Evolutionary conservation across 345 rosid genomes (phyloP).

Genomic region (Sonneratia alba): DNA sequence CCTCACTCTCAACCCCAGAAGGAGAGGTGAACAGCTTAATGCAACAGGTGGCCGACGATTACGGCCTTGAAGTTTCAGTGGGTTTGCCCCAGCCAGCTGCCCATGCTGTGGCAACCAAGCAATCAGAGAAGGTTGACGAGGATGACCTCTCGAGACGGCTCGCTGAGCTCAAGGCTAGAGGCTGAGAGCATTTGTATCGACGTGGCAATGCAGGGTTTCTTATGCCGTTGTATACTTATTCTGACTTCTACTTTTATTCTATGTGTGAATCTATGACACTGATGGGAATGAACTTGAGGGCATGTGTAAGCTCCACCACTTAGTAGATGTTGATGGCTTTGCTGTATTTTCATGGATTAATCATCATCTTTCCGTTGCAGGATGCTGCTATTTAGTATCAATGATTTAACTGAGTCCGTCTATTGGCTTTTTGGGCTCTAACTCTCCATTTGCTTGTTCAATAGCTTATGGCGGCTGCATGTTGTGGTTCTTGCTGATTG

Average conservation of each 20-base stretch:
- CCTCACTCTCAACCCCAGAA: constrained; percentile 93
- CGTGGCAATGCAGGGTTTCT: neutral
- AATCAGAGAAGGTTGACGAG: constrained; percentile 79
- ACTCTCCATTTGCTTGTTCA: neutral
- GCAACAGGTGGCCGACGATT: constrained; percentile 98
- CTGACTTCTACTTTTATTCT: neutral
- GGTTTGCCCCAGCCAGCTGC: constrained; percentile 95
- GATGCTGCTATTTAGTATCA: neutral
- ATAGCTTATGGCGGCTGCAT: neutral
- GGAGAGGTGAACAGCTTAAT: constrained; percentile 98
- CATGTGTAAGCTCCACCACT: neutral
- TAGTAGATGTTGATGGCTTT: neutral
- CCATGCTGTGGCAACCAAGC: constrained; percentile 70
- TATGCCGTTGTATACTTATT: neutral
- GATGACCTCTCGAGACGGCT: constrained; percentile 96
- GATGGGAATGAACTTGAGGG: neutral
- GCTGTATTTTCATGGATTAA: neutral
- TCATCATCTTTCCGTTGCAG: neutral
- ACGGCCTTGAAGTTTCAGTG: constrained; percentile 93
- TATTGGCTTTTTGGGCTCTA: neutral
- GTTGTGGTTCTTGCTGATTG: neutral
- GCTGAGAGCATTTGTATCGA: constrained; percentile 19
- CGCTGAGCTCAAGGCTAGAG: constrained; percentile 91
- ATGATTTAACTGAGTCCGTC: neutral
- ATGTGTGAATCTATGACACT: neutral